Evolutionary conservation across 1,139 yeast species (phyloP), one percentile per base, ranked within the genome.

Genomic region (Zygosaccharomyces sapae): DNA sequence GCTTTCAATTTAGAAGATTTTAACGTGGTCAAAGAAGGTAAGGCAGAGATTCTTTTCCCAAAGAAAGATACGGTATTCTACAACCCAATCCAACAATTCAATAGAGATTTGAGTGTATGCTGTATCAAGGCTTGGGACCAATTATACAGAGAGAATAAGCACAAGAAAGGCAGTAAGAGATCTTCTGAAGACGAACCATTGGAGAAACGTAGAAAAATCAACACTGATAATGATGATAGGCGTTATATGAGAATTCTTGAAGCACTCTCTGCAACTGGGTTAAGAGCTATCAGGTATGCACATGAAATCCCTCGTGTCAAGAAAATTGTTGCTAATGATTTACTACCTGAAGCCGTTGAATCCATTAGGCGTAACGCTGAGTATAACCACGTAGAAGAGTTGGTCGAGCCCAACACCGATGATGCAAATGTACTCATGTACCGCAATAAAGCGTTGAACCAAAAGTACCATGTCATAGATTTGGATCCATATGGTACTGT

Each of bases 401-500:
- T 71, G 6, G 89, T 92, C 20, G 66, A 63, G 37, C 75, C 94
- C 8, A 83, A 86, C 58, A 77, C 77, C 58, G 96, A 92, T 20
- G 97, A 92, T 69, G 98, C 98, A 22, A 87, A 85, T 55, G 80
- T 80, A 41, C 80, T 76, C 62, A 88, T 92, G 96, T 76, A 82
- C 46, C 65, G 70, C 20, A 70, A 72, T 43, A 72, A 75, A 46
- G 63, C 75, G 0, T 64, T 69, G 29, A 70, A 69, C 19, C 67
- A 61, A 42, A 73, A 74, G 45, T 86, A 84, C 68, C 95, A 92
- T 62, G 86, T 87, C 8, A 80, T 94, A 49, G 99, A 92, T 68
- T 75, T 92, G 48, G 99, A 92, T 63, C 99, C 99, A 0, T 92
- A 92, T 63, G 99, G 99, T 18, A 85, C 97, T 0, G 98, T 97